Percentiles rank a stretch among this genome's conserved stretches.
phyloP scores from a whole-genome alignment of 108 stramenopile genomes.

The Aurantiochytrium sp. region DNA sequence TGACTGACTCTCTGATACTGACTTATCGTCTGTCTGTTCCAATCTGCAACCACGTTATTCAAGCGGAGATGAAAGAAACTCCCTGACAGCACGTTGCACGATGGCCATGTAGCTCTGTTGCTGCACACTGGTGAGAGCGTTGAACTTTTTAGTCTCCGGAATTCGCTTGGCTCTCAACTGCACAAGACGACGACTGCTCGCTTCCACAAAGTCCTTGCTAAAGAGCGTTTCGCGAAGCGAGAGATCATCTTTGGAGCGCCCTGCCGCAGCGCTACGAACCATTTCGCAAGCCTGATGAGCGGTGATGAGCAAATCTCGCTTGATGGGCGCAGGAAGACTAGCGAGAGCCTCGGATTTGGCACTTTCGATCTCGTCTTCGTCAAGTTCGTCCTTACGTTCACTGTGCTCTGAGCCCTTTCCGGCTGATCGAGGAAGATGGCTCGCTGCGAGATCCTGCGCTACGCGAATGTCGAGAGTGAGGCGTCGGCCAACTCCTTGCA shows the following conservation, averaged over 20 bases:
- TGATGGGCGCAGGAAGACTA: not conserved
- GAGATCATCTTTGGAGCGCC: not conserved
- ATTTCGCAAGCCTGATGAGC: not conserved
- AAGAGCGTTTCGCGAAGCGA: not conserved
- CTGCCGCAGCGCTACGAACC: not conserved
- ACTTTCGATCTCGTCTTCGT: not conserved
- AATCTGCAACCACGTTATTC: too few species aligned
- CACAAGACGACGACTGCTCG: not conserved
- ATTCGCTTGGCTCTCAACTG: not conserved
- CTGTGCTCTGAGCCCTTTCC: too few species aligned
- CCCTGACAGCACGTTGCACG: not conserved
- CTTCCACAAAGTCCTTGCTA: not conserved
- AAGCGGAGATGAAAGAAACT: not conserved
- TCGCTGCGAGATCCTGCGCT: not conserved
- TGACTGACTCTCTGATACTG: too few species aligned
- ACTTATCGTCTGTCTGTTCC: too few species aligned
- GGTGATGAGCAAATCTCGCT: not conserved
- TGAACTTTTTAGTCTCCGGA: not conserved
- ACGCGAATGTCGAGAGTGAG: conserved; percentile 1
- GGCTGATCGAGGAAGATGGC: not conserved
- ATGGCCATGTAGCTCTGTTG: not conserved
- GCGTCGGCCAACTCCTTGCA: not conserved
- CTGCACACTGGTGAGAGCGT: not conserved
- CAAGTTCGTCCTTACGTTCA: not conserved
- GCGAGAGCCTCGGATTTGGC: not conserved